Base-by-base conservation (phyloP, 768 basidiomycete genomes). In the Hypsizygus marmoreus region DNA sequence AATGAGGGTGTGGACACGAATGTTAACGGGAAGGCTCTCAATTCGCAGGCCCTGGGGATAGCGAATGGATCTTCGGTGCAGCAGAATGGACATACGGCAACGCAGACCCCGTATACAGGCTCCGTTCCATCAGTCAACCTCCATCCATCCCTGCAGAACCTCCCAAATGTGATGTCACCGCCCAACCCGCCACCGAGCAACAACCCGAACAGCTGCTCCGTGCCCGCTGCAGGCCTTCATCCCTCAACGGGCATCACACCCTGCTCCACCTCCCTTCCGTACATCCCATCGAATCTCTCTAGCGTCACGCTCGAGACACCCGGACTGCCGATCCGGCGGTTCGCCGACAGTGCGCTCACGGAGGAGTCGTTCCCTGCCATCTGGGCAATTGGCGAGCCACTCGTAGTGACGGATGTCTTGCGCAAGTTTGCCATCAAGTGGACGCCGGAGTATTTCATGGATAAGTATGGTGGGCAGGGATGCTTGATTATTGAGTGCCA, bases 401-500 rank as follows among this genome's bases (percentile, higher is more conserved):
- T 97, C 7, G 79, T 95, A 23, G 86, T 97, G 36, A 86, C 82
- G 22, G 80, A 75, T 22, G 65, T 91, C 14, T 65, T 79, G 37
- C 57, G 72, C 11, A 78, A 82, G 52, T 86, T 93, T 64, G 70
- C 75, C 54, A 64, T 86, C 49, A 61, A 74, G 45, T 97, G 95
- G 95, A 83, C 78, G 4, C 95, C 95, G 0, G 79, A 86, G 44
- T 88, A 85, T 58, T 93, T 98, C 64, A 77, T 81, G 13, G 64
- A 80, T 40, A 73, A 82, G 51, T 86, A 88, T 60, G 83, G 80
- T 6, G 63, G 71, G 8, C 78, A 88, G 50, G 69, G 59, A 20
- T 86, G 87, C 61, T 71, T 84, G 40, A 83, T 97, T 45, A 74
- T 91, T 12, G 89, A 95, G 62, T 95, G 91, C 57, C 86, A 92